Evolutionary conservation across 306 rosid species (phyloP).

Genomic region (Malus fusca): DNA sequence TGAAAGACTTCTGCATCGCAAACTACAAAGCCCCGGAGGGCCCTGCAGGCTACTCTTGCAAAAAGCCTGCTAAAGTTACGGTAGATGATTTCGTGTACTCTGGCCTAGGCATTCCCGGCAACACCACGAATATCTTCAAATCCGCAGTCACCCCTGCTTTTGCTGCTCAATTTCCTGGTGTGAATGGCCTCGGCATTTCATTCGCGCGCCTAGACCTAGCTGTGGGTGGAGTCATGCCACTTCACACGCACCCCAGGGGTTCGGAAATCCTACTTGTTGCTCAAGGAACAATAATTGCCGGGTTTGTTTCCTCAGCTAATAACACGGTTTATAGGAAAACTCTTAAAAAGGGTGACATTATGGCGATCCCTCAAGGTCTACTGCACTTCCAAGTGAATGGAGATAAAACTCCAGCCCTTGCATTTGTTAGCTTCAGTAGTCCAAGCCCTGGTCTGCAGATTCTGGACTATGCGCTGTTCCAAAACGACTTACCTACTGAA

Average conservation of each 20-base stretch:
- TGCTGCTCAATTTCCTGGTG: conserved; percentile 49
- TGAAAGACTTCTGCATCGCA: conserved; percentile 67
- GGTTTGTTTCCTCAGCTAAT: conserved; percentile 49
- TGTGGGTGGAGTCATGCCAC: conserved; percentile 44
- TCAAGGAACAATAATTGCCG: conserved; percentile 41
- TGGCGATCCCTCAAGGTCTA: conserved; percentile 68
- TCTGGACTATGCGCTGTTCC: conserved; percentile 52
- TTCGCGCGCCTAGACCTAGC: conserved; percentile 54
- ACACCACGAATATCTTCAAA: conserved; percentile 64
- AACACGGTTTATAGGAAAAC: conserved; percentile 41
- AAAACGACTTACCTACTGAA: conserved; percentile 53
- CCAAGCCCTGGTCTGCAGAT: conserved; percentile 66
- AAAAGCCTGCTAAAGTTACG: conserved; percentile 32
- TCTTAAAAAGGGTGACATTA: conserved; percentile 48
- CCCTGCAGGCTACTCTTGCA: conserved; percentile 68
- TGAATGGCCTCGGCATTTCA: conserved; percentile 70
- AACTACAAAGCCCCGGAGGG: conserved; percentile 34
- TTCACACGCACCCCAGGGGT: conserved; percentile 68
- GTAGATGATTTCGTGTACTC: conserved; percentile 46
- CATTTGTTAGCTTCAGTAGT: conserved; percentile 49
- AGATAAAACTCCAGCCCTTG: conserved; percentile 9
- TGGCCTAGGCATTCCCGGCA: conserved; percentile 45
- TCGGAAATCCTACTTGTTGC: conserved; percentile 36
- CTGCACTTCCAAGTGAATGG: conserved; percentile 54
- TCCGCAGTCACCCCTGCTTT: conserved; percentile 49